A percentile compares a stretch with the other conserved stretches of the same genome.
Conservation (phyloP, 108 stramenopile species). For the Nitzschia sp. region DNA sequence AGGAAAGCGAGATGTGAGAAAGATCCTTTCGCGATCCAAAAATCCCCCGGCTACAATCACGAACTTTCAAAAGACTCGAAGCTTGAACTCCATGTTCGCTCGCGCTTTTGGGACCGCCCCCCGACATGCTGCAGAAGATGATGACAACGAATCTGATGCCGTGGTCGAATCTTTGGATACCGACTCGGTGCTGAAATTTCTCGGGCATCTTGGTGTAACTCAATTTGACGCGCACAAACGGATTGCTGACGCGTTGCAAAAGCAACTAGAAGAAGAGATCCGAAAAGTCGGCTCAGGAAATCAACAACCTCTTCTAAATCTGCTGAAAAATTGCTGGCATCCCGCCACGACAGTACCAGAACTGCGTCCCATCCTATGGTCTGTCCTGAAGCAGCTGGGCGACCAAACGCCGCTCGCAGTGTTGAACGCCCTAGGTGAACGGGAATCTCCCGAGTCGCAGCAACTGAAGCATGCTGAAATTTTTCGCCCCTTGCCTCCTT, state of each 20-base stretch:
- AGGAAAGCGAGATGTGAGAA: constrained; percentile 29
- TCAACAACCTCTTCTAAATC: constrained; percentile 52
- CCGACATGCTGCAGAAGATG: constrained; percentile 27
- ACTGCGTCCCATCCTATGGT: constrained; percentile 74
- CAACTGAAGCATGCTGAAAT: constrained; percentile 73
- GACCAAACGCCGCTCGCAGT: constrained; percentile 70
- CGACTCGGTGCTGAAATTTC: constrained; percentile 75
- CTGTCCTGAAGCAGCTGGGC: constrained; percentile 78
- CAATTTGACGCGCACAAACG: constrained; percentile 82
- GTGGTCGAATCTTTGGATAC: constrained; percentile 72
- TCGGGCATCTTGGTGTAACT: constrained; percentile 72
- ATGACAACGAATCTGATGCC: not conserved
- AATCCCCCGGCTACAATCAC: constrained; percentile 62
- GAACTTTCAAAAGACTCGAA: constrained; percentile 68
- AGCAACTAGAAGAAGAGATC: constrained; percentile 81
- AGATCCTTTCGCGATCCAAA: constrained; percentile 26
- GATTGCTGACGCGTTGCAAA: constrained; percentile 65
- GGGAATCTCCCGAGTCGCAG: constrained; percentile 47
- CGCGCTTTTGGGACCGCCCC: constrained; percentile 76
- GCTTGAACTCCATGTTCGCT: constrained; percentile 77
- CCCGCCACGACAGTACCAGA: constrained; percentile 75
- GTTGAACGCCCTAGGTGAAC: constrained; percentile 57
- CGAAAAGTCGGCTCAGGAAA: constrained; percentile 54
- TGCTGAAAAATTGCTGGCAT: constrained; percentile 72
- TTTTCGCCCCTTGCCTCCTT: constrained; percentile 64